These are phyloP conservation scores for Pisolithus tinctorius DNA, from an alignment of 768 basidiomycete genomes.

Conservation along the genomic window DNA sequence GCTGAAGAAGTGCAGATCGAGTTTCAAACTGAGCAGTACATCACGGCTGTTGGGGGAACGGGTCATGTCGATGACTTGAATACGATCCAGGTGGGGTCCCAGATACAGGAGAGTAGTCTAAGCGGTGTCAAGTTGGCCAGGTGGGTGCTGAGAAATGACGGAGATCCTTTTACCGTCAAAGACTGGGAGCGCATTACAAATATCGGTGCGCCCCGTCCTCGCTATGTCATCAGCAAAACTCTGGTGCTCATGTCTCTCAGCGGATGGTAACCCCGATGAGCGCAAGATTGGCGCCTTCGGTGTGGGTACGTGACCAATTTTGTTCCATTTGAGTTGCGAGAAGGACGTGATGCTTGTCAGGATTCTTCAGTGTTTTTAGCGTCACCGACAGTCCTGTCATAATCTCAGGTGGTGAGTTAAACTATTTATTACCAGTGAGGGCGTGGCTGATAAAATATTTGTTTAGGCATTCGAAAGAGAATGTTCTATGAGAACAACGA, in stretches of 20 bases:
- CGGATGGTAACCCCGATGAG: slow-evolving; percentile 50
- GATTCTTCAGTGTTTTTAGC: slow-evolving; percentile 25
- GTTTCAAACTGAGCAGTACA: slow-evolving; percentile 24
- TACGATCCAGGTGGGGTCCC: background rate
- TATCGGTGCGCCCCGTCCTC: slow-evolving; percentile 23
- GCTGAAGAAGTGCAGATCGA: slow-evolving; percentile 29
- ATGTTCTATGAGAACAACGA: slow-evolving; percentile 7
- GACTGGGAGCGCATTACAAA: slow-evolving; percentile 45
- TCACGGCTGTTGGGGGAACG: slow-evolving; percentile 2
- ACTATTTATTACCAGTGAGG: background rate
- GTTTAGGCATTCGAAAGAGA: background rate
- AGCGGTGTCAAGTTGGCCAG: slow-evolving; percentile 24
- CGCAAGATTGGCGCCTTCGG: slow-evolving; percentile 45
- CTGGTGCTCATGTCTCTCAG: slow-evolving; percentile 13
- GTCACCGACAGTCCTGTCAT: slow-evolving; percentile 22
- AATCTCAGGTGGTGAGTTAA: slow-evolving; percentile 14
- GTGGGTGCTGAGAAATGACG: slow-evolving; percentile 43
- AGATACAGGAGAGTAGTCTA: background rate
- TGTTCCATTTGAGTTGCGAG: background rate
- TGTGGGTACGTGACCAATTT: slow-evolving; percentile 16
- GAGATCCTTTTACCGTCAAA: slow-evolving; percentile 36
- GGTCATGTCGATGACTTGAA: slow-evolving; percentile 1
- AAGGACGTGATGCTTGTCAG: background rate
- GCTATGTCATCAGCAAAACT: background rate
- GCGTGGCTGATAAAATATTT: background rate